Evolutionary conservation across 2,329 filamentous ascomycete genomes (phyloP).

Genomic region (Penicillium fuscoglaucum): DNA sequence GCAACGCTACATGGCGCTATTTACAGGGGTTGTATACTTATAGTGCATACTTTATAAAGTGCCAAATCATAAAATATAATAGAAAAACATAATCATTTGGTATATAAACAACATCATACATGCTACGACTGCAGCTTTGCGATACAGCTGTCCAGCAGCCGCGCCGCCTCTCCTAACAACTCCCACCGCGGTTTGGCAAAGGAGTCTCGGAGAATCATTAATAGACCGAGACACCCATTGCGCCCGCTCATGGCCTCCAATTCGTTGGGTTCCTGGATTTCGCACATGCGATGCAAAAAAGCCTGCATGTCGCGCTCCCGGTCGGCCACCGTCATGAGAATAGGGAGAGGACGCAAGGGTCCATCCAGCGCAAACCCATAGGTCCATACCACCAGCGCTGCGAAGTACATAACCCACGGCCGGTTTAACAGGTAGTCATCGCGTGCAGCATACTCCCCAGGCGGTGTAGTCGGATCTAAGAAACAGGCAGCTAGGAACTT

Average conservation of each 20-base stretch:
- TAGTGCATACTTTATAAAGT: neutral
- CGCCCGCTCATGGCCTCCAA: slow-evolving; percentile 71
- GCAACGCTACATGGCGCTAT: slow-evolving; percentile 16
- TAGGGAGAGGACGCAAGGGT: slow-evolving; percentile 55
- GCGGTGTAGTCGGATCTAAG: slow-evolving; percentile 50
- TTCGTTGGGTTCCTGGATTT: slow-evolving; percentile 72
- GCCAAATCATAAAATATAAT: neutral
- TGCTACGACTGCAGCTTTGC: slow-evolving; percentile 50
- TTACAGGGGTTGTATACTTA: neutral
- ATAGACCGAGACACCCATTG: slow-evolving; percentile 77
- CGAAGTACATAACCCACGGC: slow-evolving; percentile 94
- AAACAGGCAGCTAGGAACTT: slow-evolving; percentile 81
- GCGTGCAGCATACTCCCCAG: slow-evolving; percentile 69
- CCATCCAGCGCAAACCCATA: slow-evolving; percentile 92
- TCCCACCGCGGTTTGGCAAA: slow-evolving; percentile 89
- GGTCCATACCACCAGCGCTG: slow-evolving; percentile 87
- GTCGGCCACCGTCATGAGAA: slow-evolving; percentile 62
- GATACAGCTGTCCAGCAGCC: slow-evolving; percentile 78
- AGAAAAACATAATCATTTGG: slow-evolving; percentile 5
- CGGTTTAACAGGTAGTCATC: slow-evolving; percentile 89
- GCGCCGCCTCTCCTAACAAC: slow-evolving; percentile 81
- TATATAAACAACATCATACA: slow-evolving; percentile 10
- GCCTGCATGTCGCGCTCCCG: slow-evolving; percentile 75
- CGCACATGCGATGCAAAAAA: slow-evolving; percentile 72
- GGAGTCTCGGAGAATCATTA: slow-evolving; percentile 77